Evolutionary conservation across 495 filamentous ascomycete species (phyloP).

Genomic region (Xylaria grammica): DNA sequence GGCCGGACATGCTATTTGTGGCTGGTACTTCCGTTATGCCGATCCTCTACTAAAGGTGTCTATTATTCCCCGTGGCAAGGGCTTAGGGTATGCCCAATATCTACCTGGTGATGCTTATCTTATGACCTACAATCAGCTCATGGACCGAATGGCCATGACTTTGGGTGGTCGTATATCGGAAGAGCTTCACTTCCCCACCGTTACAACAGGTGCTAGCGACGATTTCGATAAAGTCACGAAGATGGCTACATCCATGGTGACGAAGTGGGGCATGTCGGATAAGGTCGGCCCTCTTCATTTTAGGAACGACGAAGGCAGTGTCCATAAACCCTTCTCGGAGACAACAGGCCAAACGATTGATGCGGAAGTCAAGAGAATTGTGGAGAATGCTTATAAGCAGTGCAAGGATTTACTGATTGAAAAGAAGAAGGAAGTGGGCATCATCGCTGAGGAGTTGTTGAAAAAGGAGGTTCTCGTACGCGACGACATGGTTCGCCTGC

Average conservation of each 20-base stretch:
- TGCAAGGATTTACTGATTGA: constrained; percentile 81
- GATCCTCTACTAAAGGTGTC: constrained; percentile 97
- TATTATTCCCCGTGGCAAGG: constrained; percentile 95
- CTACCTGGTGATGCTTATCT: constrained; percentile 93
- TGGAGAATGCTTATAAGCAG: constrained; percentile 88
- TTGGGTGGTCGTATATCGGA: constrained; percentile 92
- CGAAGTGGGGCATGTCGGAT: constrained; percentile 95
- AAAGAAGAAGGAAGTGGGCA: constrained; percentile 85
- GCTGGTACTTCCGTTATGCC: constrained; percentile 96
- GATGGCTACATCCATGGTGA: constrained; percentile 96
- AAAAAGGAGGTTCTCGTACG: constrained; percentile 87
- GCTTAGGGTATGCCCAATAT: constrained; percentile 95
- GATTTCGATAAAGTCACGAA: constrained; percentile 98
- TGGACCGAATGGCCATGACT: constrained; percentile 99
- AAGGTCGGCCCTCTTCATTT: constrained; percentile 92
- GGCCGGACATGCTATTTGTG: constrained; percentile 96
- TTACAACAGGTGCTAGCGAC: constrained; percentile 91
- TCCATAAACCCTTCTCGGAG: constrained; percentile 96
- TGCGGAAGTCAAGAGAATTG: constrained; percentile 83
- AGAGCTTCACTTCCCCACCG: constrained; percentile 93
- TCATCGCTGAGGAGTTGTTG: constrained; percentile 92
- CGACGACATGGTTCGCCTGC: constrained; percentile 87
- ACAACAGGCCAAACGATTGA: constrained; percentile 91
- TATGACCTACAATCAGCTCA: constrained; percentile 92
- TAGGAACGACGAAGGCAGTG: constrained; percentile 73